Base-by-base conservation (phyloP, 1,284 basidiomycete species). In the Leccinum subrobustum region DNA sequence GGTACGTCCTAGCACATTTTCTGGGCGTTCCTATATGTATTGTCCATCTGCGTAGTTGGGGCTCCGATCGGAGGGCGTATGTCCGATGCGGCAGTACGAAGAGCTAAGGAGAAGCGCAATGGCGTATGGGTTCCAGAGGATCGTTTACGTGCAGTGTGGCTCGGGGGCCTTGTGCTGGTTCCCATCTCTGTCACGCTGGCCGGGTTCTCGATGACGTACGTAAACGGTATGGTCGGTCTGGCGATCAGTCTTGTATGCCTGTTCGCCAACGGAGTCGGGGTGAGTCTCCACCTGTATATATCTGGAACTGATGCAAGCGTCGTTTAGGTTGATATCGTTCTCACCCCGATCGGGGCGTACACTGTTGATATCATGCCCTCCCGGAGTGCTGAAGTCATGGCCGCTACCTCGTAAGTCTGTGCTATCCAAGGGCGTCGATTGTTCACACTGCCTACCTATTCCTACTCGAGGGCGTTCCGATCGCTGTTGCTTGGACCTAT, bases 81-180 rank as follows among this genome's bases (percentile, higher is more conserved):
- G 3, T 84, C 86, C 0, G 88, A 89, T 69, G 61, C 63, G 18
- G 74, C 76, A 0, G 77, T 90, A 25, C 70, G 76, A n/a, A 69
- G 68, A 11, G 83, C 79, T 69, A 80, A 81, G 29, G 73, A 73
- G 57, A 72, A 77, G n/a, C 77, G 87, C 37, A 78, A 78, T 47
- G 85, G 76, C 6, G 64, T 72, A 14, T 81, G 77, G 81, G 76
- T 78, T 4, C 85, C 87, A 0, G 88, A 90, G 68, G 88, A 88
- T 66, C 77, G 87, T 3, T 76, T 89, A 27, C 75, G 79, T 8
- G 83, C 80, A 0, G 76, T 77, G 0, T 68, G 84, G 47, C 61
- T 80, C 6, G 85, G 83, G 16, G 76, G 77, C 0, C 74, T 74
- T 0, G 33, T 83, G 6, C 64, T 86, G 39, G 72, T 82, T n/a